Base-by-base conservation (phyloP, 2,329 filamentous ascomycete genomes). In the Plenodomus lindquistii region DNA sequence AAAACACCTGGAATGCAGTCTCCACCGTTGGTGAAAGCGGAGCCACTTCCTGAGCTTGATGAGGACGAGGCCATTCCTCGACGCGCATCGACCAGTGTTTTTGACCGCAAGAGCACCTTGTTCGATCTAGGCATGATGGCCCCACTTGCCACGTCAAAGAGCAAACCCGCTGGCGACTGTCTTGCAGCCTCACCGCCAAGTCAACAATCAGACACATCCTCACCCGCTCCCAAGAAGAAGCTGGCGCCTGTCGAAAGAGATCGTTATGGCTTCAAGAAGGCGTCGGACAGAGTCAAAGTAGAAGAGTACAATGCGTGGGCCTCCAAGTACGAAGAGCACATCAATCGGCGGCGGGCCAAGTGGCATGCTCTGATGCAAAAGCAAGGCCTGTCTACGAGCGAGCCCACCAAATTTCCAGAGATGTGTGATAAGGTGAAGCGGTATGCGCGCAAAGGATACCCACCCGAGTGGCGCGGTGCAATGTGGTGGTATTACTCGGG, bases 401-500 rank as follows among this genome's bases (percentile, higher is more conserved):
- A 83, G 3, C 92, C 91, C 1, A 85, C 83, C 31, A 82, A 84
- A 2, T 97, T 97, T 60, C 93, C 93, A 1, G 81, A 87, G 1
- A 87, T 86, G 44, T 89, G 85, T 41, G 83, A 86, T 38, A 96
- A 95, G 73, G 85, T 94, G 37, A 96, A 95, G 74, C 83, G 91
- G 16, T 97, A 94, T 67, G 84, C 96, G 40, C 85, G 92, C 42
- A 97, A 97, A 72, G 93, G 93, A 15, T 93, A 97, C 41, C 93
- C 93, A 2, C 90, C 92, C 0, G 91, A 96, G 57, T 96, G 91
- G 85, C 85, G 93, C 64, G 93, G 93, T n/a, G 88, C 89, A 5
- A 93, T 93, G 38, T 97, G 93, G 93, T 97, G 96, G 72, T 97
- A 89, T 75, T 97, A 97, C 69, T 91, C 91, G 10, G 91, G 91